phyloP scores from a whole-genome alignment of 1,139 yeast genomes.

The Protomyces lactucae-debilis region DNA sequence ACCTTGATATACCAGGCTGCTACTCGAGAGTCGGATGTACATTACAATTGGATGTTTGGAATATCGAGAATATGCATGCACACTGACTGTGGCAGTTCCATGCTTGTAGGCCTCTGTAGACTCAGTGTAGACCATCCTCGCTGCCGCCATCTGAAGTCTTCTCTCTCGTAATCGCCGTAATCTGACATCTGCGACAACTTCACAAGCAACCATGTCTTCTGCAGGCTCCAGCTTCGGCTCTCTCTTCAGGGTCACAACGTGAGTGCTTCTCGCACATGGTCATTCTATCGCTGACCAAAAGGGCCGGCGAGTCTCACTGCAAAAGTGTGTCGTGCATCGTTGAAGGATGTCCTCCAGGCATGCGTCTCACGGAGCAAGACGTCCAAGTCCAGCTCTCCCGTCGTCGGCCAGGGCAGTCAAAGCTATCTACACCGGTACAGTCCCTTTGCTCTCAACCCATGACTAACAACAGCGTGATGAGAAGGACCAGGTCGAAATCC shows the following conservation, averaged over 20 bases:
- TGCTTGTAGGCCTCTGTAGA: no score
- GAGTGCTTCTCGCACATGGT: background rate
- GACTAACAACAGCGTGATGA: conserved; percentile 54
- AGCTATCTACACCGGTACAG: conserved; percentile 70
- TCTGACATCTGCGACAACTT: background rate
- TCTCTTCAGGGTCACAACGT: conserved; percentile 32
- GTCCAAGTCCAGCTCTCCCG: conserved; percentile 93
- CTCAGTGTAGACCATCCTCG: no score
- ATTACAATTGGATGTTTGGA: no score
- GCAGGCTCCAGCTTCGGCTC: conserved; percentile 33
- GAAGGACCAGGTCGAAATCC: conserved; percentile 86
- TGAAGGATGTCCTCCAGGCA: conserved; percentile 96
- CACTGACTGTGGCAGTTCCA: no score
- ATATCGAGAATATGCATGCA: no score
- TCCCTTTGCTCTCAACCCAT: background rate
- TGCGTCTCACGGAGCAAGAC: conserved; percentile 75
- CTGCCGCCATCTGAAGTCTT: no score
- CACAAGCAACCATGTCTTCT: conserved; percentile 7
- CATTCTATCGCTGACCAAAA: background rate
- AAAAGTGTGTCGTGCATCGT: conserved; percentile 98
- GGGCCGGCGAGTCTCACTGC: conserved; percentile 92
- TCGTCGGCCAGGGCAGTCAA: conserved; percentile 96
- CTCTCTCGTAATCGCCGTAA: no score
- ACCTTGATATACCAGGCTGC: background rate
- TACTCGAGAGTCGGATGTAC: no score